Evolutionary conservation across 768 basidiomycete species (phyloP).

Genomic region (Lactifluus pinguis): DNA sequence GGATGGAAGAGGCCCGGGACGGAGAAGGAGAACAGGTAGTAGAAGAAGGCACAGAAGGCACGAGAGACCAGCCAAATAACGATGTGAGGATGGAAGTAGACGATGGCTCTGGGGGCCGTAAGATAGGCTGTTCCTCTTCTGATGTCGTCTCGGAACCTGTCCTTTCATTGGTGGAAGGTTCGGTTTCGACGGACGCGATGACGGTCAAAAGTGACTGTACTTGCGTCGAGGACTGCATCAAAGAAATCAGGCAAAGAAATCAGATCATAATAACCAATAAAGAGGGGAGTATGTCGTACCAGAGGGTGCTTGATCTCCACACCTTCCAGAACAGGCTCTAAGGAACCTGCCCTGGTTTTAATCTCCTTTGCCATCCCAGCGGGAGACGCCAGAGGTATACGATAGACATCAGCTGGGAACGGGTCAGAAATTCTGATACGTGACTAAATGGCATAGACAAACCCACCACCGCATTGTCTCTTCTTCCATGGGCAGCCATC

Average conservation of each 20-base stretch:
- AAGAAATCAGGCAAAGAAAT: constrained; percentile 2
- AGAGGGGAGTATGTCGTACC: constrained; percentile 32
- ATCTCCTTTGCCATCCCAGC: constrained; percentile 52
- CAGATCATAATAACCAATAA: background rate
- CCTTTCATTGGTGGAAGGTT: constrained; percentile 23
- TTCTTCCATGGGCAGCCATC: constrained; percentile 78
- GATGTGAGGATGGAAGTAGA: constrained; percentile 34
- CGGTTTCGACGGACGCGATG: constrained; percentile 27
- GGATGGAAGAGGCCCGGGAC: constrained; percentile 22
- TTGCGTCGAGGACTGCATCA: constrained; percentile 46
- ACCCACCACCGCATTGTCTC: constrained; percentile 70
- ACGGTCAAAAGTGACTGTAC: constrained; percentile 42
- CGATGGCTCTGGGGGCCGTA: constrained; percentile 24
- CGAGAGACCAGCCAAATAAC: constrained; percentile 42
- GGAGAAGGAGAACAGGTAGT: constrained; percentile 15
- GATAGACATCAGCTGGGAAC: constrained; percentile 21
- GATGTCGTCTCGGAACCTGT: constrained; percentile 11
- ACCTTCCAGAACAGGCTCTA: constrained; percentile 45
- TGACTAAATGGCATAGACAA: background rate
- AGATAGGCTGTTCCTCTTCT: background rate
- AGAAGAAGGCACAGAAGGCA: constrained; percentile 22
- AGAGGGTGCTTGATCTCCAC: constrained; percentile 65
- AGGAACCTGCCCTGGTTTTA: constrained; percentile 41
- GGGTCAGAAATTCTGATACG: background rate
- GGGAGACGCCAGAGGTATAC: constrained; percentile 63